Conservation (phyloP, 1,284 basidiomycete genomes). For the Mycena sp. region DNA sequence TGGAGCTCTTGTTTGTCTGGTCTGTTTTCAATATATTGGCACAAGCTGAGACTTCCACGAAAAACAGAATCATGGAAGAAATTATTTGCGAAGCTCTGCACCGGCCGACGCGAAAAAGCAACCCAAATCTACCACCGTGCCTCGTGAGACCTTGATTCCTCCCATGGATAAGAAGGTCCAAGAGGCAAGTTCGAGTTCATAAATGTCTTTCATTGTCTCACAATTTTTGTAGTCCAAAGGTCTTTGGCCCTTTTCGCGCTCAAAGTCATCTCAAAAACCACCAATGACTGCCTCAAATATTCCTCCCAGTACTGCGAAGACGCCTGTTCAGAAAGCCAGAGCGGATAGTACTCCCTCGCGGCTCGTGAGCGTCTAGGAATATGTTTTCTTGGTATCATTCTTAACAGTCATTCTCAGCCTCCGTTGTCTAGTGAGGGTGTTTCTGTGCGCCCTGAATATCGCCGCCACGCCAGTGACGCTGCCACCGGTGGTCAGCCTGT, state of each 20-base stretch:
- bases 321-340: constrained; percentile 2
- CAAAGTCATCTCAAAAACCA: constrained; percentile 22
- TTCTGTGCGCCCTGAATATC: constrained; percentile 16
- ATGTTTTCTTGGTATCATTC: background rate
- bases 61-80: constrained; percentile 15
- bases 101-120: background rate
- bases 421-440: background rate
- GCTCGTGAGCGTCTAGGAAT: constrained; percentile 6
- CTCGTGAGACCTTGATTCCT: background rate
- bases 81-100: background rate
- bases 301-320: background rate
- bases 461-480: constrained; percentile 26
- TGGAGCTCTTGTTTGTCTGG: constrained; percentile 8
- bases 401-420: constrained; percentile 1
- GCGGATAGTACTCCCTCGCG: constrained; percentile 28
- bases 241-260: constrained; percentile 30
- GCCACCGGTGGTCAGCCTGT: constrained; percentile 1
- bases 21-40: no score
- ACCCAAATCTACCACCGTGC: background rate
- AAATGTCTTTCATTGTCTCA: background rate
- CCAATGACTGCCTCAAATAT: background rate
- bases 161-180: constrained; percentile 22
- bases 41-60: background rate
- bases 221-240: constrained; percentile 17
- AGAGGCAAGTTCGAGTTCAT: constrained; percentile 14